Percentiles rank a stretch among this genome's conserved stretches.
These are phyloP conservation scores for Polychytrium aggregatum DNA, from an alignment of 192 early-diverging fungal genomes.

Conservation along the genomic window DNA sequence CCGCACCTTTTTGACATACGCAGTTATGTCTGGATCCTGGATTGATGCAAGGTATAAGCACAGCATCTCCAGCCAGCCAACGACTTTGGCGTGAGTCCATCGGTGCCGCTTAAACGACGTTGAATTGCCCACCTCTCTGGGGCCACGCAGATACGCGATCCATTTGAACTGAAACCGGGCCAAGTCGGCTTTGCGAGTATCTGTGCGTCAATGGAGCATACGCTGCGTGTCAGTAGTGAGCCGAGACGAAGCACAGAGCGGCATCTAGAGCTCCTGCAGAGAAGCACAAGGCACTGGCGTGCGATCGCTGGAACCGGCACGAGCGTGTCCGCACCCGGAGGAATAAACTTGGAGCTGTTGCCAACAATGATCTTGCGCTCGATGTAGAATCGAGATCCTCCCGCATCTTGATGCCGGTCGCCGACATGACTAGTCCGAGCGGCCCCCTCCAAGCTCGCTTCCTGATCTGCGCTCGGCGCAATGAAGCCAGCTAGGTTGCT, in stretches of 20 bases:
- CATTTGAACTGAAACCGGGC: constrained; percentile 45
- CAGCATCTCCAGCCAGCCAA: background rate
- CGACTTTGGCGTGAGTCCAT: background rate
- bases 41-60: background rate
- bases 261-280: constrained; percentile 15
- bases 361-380: constrained; percentile 55
- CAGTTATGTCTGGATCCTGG: constrained; percentile 27
- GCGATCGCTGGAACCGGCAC: constrained; percentile 1
- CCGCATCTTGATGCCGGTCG: no score
- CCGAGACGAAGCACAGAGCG: constrained; percentile 17
- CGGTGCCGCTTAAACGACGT: background rate
- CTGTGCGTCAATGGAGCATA: constrained; percentile 21
- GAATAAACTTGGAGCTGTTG: constrained; percentile 62
- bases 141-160: constrained; percentile 81
- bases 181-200: constrained; percentile 14
- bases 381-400: constrained; percentile 64
- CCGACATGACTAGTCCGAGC: no score
- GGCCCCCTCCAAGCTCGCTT: no score
- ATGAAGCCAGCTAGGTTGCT: no score
- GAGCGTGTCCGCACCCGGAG: constrained; percentile 15
- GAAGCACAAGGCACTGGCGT: background rate
- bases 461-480: no score
- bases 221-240: constrained; percentile 7
- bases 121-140: constrained; percentile 20
- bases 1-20: constrained; percentile 69